These are phyloP conservation scores for Escovopsis sp. DNA, from an alignment of 2,329 filamentous ascomycete species.

Conservation along the genomic window DNA sequence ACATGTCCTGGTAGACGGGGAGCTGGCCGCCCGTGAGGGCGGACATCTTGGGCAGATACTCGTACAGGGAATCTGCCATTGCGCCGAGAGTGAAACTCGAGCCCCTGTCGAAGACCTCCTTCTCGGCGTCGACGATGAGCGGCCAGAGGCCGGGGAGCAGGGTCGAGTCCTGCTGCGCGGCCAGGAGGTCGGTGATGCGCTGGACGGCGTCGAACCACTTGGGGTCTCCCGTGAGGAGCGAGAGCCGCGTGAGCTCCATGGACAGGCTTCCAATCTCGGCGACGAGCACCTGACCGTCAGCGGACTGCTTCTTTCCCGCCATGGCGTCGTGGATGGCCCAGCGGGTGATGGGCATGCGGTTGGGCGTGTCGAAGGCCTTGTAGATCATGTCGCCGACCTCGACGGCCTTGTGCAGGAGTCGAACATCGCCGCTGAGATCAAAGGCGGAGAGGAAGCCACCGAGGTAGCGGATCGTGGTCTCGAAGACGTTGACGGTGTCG, in stretches of 20 bases:
- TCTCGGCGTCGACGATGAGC: conserved; percentile 43
- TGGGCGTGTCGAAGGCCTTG: conserved; percentile 36
- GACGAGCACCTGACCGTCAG: conserved; percentile 25
- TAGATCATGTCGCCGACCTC: conserved; percentile 39
- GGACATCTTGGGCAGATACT: conserved; percentile 48
- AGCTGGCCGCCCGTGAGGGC: conserved; percentile 48
- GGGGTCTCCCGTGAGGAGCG: conserved; percentile 51
- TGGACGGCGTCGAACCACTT: conserved; percentile 65
- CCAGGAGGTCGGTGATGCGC: conserved; percentile 51
- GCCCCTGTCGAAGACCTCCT: conserved; percentile 26
- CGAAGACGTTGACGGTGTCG: conserved; percentile 33
- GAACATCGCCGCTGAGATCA: conserved; percentile 29
- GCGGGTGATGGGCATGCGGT: conserved; percentile 28
- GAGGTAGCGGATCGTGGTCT: conserved; percentile 40
- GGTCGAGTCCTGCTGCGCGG: conserved; percentile 51
- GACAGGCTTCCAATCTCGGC: conserved; percentile 52
- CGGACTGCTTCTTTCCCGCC: conserved; percentile 10
- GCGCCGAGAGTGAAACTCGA: conserved; percentile 34
- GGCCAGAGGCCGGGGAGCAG: conserved; percentile 63
- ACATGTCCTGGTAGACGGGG: conserved; percentile 47
- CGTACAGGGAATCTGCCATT: conserved; percentile 40
- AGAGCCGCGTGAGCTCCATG: conserved; percentile 57
- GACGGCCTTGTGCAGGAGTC: conserved; percentile 31
- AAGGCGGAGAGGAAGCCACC: conserved; percentile 37
- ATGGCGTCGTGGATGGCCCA: conserved; percentile 14